phyloP scores from a whole-genome alignment of 2,329 filamentous ascomycete genomes.

The Dendrostoma leiphaemia region DNA sequence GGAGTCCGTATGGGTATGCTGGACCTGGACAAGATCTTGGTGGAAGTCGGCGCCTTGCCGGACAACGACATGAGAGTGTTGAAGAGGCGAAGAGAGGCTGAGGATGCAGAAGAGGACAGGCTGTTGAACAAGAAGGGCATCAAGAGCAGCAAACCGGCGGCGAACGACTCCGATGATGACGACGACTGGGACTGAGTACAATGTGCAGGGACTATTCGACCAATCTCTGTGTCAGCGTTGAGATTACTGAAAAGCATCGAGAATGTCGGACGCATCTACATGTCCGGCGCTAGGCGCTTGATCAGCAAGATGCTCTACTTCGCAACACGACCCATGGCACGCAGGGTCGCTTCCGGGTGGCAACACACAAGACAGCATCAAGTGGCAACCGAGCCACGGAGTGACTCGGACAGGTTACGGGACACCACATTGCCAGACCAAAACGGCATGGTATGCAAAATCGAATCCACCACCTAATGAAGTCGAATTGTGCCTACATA shows the following conservation, averaged over 20 bases:
- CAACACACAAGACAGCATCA: no score
- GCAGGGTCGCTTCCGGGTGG: no score
- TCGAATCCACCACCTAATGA: not conserved
- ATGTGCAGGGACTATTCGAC: not conserved
- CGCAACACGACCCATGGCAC: no score
- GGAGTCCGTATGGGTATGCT: constrained; percentile 69
- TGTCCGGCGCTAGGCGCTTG: no score
- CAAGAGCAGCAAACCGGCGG: constrained; percentile 35
- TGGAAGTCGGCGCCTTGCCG: constrained; percentile 78
- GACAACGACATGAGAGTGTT: constrained; percentile 75
- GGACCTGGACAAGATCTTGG: constrained; percentile 77
- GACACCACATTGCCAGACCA: no score
- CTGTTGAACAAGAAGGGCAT: constrained; percentile 46
- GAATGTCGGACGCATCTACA: no score
- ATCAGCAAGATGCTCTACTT: no score
- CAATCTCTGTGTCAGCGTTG: no score
- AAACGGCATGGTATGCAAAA: not conserved
- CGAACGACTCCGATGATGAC: constrained; percentile 53
- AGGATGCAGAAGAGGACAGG: constrained; percentile 60
- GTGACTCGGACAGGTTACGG: no score
- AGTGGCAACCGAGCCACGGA: no score
- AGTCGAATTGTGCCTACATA: not conserved
- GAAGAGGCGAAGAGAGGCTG: constrained; percentile 57
- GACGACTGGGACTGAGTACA: constrained; percentile 57
- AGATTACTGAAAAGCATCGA: no score